Evolutionary conservation across 192 early-diverging fungal genomes (phyloP), one percentile per base, ranked within the genome.

Genomic region (Coemansia sp.): DNA sequence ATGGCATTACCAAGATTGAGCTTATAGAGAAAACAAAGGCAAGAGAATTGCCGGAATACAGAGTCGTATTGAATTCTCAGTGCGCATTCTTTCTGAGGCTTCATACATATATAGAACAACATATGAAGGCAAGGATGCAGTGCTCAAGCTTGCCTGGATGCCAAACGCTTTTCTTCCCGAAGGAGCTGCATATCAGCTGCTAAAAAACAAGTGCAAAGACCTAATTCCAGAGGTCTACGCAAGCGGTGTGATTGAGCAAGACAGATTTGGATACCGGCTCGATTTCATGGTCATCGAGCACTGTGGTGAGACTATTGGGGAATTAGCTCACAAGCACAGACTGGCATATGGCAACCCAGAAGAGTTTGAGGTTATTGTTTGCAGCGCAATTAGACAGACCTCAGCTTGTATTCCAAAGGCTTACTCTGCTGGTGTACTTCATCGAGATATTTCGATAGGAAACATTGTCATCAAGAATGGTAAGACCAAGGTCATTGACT

Each of bases 211-310:
- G 13, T 48, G 56, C 15, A 37, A 64, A 18, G 18, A 43, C 21
- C 21, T 42, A 13, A 46, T 68, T 8, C 72, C 72, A 1, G 47
- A 58, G 26, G 43, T 74, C 0, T 68, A 60, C 12, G n/a, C 10
- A 22, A 54, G 72, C 62, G 72, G 72, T 15, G 8, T 63, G 9
- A 11, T 74, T 6, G 18, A 61, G 5, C 18, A 63, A 9, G 57
- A 74, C 65, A 21, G 67, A n/a, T 57, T 49, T 18, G 72, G 66
- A n/a, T 68, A 64, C 45, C 65, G 62, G 2, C 48, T 74, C 10
- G 66, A 60, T 16, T 68, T 63, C 22, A 12, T 68, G n/a, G 48
- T 74, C 10, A 41, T 65, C 26, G 61, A 67, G 41, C 42, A 74
- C 32, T 74, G 72, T 18, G 72, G 72, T 8, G 21, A 52, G 10